Evolutionary conservation across 2,329 filamentous ascomycete genomes (phyloP), one percentile per base, ranked within the genome.

Genomic region (Ophiostoma novo-ulmi): DNA sequence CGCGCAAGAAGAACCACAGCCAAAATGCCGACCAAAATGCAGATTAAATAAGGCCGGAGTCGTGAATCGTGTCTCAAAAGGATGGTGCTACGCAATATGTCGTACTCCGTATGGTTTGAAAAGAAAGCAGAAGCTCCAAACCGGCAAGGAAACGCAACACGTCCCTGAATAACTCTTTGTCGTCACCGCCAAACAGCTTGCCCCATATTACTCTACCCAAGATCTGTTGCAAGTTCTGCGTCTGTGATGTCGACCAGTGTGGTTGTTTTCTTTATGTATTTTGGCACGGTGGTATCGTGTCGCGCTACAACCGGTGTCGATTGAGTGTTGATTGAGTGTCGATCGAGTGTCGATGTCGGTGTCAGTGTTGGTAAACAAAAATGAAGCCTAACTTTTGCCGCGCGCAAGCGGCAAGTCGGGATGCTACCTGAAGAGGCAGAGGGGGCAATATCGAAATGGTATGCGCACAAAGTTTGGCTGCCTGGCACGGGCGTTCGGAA

Each of bases 91-190:
- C 17, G 44, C 44, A 48, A 48, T 48, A 7, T 48, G 44, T 20
- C 17, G 44, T 48, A 7, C 5, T 48, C 17, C 5, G 44, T 20
- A 8, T 22, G 20, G 20, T 31, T 31, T 31, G 22, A 58, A 58
- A 11, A 11, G 20, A 22, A 22, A 58, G n/a, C n/a, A 36, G 10
- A n/a, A 20, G 13, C 61, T 10, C 35, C 61, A 20, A n/a, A 14
- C 44, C 17, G n/a, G 26, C 31, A 36, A n/a, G 52, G 26, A n/a
- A 36, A 38, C 26, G 36, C 63, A 67, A 22, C 66, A 26, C 41
- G 22, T 67, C 52, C 63, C 63, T 67, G 26, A 20, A 64, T 72
- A 26, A 44, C 65, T 68, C 67, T 61, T 72, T 55, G 55, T 72
- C 66, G 67, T 71, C 71, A 69, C 69, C 61, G n/a, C 58, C 31